Percentiles rank a stretch among this genome's conserved stretches.
Conservation (phyloP, 371 early-diverging fungal species). For the Actinomucor elegans region DNA sequence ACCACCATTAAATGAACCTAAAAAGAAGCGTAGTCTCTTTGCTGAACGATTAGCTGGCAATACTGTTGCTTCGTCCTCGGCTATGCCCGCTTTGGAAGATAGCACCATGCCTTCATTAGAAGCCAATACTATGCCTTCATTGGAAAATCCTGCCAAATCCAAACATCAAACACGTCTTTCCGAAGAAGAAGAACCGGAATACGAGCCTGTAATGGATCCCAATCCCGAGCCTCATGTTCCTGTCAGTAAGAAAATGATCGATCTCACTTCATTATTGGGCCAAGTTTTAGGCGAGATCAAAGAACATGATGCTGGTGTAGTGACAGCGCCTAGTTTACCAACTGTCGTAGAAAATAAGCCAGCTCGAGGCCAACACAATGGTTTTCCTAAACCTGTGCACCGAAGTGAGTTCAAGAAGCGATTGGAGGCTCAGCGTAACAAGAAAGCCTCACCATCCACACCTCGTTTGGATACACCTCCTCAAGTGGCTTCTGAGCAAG, state of each 20-base stretch:
- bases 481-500: neutral
- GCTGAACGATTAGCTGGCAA: slow-evolving; percentile 29
- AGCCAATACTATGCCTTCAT: slow-evolving; percentile 2
- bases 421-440: slow-evolving; percentile 14
- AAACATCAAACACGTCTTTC: neutral
- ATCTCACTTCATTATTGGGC: slow-evolving; percentile 48
- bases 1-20: slow-evolving; percentile 11
- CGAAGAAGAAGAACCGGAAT: slow-evolving; percentile 7
- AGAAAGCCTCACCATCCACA: slow-evolving; percentile 2
- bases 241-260: slow-evolving; percentile 41
- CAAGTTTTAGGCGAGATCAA: slow-evolving; percentile 50
- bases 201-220: slow-evolving; percentile 31
- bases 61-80: neutral
- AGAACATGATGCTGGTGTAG: slow-evolving; percentile 39
- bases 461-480: slow-evolving; percentile 17
- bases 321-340: slow-evolving; percentile 25
- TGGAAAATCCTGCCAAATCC: neutral
- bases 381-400: slow-evolving; percentile 61
- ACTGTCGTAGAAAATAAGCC: slow-evolving; percentile 6
- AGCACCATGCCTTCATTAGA: slow-evolving; percentile 5
- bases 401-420: slow-evolving; percentile 48
- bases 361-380: slow-evolving; percentile 33
- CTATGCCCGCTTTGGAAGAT: slow-evolving; percentile 14
- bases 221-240: slow-evolving; percentile 34
- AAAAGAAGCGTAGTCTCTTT: slow-evolving; percentile 41